phyloP scores from a whole-genome alignment of 495 filamentous ascomycete genomes.

The Letharia columbiana region DNA sequence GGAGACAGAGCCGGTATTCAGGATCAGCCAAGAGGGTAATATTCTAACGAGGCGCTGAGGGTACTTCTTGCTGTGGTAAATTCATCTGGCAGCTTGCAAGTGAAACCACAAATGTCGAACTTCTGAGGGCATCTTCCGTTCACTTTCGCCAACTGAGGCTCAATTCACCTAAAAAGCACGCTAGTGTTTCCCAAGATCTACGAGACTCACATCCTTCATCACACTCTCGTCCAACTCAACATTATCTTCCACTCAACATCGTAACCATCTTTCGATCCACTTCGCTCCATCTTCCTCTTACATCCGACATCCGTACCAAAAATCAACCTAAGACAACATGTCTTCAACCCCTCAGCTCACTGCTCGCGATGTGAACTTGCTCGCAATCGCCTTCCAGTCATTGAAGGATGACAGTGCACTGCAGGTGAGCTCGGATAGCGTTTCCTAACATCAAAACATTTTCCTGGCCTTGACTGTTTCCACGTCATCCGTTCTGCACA shows the following conservation, averaged over 20 bases:
- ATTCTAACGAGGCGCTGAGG: too few relatives aligned
- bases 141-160: background rate
- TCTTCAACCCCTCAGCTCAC: background rate
- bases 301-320: too few relatives aligned
- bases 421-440: background rate
- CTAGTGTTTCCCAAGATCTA: background rate
- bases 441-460: background rate
- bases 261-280: background rate
- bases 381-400: slow-evolving; percentile 5
- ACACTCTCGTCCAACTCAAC: background rate
- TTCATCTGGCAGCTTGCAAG: background rate
- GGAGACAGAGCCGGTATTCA: background rate
- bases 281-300: background rate
- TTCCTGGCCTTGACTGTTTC: background rate
- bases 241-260: background rate
- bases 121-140: background rate
- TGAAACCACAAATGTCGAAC: background rate
- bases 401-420: background rate
- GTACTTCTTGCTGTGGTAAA: background rate
- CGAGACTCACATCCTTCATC: background rate
- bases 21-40: too few relatives aligned
- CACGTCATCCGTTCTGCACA: background rate
- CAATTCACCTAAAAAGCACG: background rate
- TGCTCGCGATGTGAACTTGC: background rate
- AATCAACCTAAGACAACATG: background rate